Conservation (phyloP, 768 basidiomycete genomes). For the Xanthoconium purpureum region DNA sequence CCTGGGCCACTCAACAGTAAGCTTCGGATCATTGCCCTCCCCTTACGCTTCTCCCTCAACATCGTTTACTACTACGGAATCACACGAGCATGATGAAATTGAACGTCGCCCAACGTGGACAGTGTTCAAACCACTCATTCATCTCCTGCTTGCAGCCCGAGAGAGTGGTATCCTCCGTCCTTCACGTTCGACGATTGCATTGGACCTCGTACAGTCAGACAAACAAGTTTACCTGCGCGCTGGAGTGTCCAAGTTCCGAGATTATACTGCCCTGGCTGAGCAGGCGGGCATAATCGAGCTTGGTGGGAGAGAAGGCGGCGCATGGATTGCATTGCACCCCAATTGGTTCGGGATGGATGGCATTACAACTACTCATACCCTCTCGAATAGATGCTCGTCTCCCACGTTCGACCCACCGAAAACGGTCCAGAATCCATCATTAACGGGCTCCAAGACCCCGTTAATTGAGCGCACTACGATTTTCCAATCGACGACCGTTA, state of each 20-base stretch:
- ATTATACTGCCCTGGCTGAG: conserved; percentile 29
- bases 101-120: conserved; percentile 14
- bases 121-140: conserved; percentile 32
- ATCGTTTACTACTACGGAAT: not conserved
- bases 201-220: conserved; percentile 31
- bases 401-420: conserved; percentile 13
- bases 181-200: conserved; percentile 39
- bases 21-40: not conserved
- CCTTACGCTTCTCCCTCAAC: conserved; percentile 4
- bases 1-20: not conserved
- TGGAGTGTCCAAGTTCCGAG: conserved; percentile 26
- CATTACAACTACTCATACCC: not conserved
- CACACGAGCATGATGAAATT: conserved; percentile 5
- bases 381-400: conserved; percentile 4
- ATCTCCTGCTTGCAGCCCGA: conserved; percentile 20
- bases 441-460: conserved; percentile 6
- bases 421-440: conserved; percentile 3
- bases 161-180: conserved; percentile 33
- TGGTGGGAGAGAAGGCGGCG: conserved; percentile 3
- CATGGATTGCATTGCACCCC: conserved; percentile 32
- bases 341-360: conserved; percentile 15
- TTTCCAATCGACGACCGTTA: not conserved
- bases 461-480: conserved; percentile 2
- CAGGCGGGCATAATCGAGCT: conserved; percentile 27
- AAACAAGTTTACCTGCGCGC: conserved; percentile 24